Percentiles rank a stretch among this genome's conserved stretches.
These are phyloP conservation scores for Didymella segeticola DNA, from an alignment of 2,329 filamentous ascomycete species.

Conservation along the genomic window DNA sequence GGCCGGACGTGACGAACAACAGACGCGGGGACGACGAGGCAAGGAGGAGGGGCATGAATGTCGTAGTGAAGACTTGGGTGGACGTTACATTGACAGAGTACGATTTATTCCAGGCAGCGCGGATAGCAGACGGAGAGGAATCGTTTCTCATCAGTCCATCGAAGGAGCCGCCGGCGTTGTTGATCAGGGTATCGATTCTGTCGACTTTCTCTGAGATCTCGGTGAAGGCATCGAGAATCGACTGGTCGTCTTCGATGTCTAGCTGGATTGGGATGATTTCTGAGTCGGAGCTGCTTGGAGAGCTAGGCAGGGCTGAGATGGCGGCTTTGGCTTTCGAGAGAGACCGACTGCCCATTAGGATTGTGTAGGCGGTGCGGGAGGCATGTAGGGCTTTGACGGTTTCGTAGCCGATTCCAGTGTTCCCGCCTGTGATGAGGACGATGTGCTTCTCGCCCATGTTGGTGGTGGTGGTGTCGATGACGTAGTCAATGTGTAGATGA, in stretches of 20 bases:
- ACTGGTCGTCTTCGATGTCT: constrained; percentile 61
- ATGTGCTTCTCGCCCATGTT: background rate
- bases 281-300: constrained; percentile 50
- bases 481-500: background rate
- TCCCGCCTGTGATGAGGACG: background rate
- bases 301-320: constrained; percentile 50
- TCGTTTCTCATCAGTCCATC: constrained; percentile 46
- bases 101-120: constrained; percentile 24
- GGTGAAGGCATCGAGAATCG: constrained; percentile 56
- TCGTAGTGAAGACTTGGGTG: constrained; percentile 1
- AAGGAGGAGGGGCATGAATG: constrained; percentile 1
- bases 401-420: constrained; percentile 66
- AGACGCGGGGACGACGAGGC: background rate
- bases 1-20: constrained; percentile 2
- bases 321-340: constrained; percentile 60
- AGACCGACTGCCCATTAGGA: constrained; percentile 63
- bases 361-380: constrained; percentile 59
- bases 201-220: constrained; percentile 39
- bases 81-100: constrained; percentile 3
- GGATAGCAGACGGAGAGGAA: constrained; percentile 36
- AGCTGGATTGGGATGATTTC: constrained; percentile 56
- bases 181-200: constrained; percentile 47
- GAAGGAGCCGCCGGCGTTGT: constrained; percentile 53
- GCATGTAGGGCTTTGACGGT: constrained; percentile 61
- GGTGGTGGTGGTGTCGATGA: background rate